phyloP scores from a whole-genome alignment of 176 grass and related monocot genomes.

The Oryza brachyantha region DNA sequence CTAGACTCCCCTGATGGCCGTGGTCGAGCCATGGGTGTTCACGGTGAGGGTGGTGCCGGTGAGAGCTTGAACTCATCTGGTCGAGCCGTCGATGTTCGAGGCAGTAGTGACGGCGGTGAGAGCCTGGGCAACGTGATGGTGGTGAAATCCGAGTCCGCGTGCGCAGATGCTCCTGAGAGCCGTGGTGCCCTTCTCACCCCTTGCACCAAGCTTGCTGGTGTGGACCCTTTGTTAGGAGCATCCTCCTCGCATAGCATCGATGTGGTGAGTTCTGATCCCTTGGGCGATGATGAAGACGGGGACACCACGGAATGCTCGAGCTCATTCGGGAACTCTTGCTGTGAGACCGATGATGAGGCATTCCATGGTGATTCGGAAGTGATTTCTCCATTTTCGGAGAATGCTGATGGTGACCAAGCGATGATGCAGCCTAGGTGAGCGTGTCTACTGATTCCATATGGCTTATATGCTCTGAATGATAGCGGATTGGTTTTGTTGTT shows the following conservation, averaged over 20 bases:
- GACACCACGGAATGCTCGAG: conserved; percentile 78
- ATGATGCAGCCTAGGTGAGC: conserved; percentile 55
- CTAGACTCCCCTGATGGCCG: neutral
- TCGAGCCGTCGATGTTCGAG: neutral
- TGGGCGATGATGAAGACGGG: conserved; percentile 28
- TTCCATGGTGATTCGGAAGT: conserved; percentile 57
- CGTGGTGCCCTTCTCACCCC: neutral
- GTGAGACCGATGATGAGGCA: conserved; percentile 47
- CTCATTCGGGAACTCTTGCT: conserved; percentile 70
- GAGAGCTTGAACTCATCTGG: neutral
- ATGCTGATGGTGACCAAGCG: conserved; percentile 19
- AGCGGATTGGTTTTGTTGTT: neutral
- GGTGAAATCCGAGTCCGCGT: conserved; percentile 14
- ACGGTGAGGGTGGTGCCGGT: neutral
- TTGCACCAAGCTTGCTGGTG: neutral
- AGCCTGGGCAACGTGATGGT: neutral
- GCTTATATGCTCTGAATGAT: conserved; percentile 1
- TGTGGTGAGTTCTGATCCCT: neutral
- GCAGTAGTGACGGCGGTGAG: neutral
- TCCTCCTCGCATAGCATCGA: neutral
- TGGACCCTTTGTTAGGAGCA: neutral
- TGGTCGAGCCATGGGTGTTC: neutral
- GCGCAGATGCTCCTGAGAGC: neutral
- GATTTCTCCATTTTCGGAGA: conserved; percentile 44
- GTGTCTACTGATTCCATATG: neutral